These are phyloP conservation scores for Raphanus hybrid DNA, from an alignment of 441 rosid species.

Conservation along the genomic window DNA sequence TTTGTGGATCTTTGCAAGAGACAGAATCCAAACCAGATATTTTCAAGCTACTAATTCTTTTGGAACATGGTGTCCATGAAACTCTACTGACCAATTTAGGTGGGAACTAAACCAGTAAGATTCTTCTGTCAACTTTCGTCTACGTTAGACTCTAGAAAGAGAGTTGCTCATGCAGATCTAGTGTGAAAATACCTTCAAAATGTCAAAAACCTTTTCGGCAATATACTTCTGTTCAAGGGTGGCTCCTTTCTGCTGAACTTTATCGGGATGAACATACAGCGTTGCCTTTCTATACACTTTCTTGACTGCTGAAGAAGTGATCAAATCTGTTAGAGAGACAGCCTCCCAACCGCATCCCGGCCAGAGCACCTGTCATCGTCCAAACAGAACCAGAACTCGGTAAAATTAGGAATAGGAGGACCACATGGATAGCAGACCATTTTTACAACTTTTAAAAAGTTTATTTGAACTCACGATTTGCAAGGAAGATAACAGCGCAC, in stretches of 20 bases:
- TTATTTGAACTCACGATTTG: constrained; percentile 48
- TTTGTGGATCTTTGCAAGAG: constrained; percentile 8
- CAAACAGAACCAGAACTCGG: constrained; percentile 7
- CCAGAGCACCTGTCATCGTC: constrained; percentile 78
- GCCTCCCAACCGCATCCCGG: constrained; percentile 77
- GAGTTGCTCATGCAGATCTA: constrained; percentile 13
- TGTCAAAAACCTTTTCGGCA: constrained; percentile 96
- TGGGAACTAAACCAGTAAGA: neutral
- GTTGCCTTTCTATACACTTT: constrained; percentile 89
- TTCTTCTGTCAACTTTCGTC: neutral
- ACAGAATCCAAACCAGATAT: neutral
- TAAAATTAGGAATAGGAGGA: neutral
- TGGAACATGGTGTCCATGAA: neutral
- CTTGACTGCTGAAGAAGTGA: constrained; percentile 78
- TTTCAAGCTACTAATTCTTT: neutral
- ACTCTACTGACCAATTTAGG: neutral
- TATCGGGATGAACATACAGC: constrained; percentile 87
- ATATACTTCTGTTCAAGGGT: constrained; percentile 84
- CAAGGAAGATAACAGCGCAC: constrained; percentile 87
- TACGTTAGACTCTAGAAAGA: neutral
- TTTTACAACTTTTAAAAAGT: neutral
- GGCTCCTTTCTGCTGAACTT: constrained; percentile 98
- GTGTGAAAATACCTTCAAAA: constrained; percentile 71
- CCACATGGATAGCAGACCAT: neutral
- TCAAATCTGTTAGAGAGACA: constrained; percentile 79